Conservation (phyloP, 176 grass and related monocot species). For the Bothriochloa decipiens region DNA sequence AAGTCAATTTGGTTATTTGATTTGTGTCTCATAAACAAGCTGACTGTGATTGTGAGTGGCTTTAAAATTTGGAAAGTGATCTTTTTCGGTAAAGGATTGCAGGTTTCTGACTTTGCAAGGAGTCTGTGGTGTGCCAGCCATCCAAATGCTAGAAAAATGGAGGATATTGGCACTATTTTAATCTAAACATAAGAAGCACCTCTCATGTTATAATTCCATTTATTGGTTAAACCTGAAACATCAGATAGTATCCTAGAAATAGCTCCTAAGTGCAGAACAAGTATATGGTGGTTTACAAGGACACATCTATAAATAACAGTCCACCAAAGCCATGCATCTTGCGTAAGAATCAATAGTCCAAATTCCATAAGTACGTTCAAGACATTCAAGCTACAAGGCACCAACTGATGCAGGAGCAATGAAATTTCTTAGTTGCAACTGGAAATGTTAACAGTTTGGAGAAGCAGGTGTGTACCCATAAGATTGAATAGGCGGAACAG, state of each 20-base stretch:
- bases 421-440: not conserved
- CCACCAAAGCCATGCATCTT: not conserved
- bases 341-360: not conserved
- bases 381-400: not conserved
- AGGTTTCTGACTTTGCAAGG: not conserved
- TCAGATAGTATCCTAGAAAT: no score
- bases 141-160: constrained; percentile 5
- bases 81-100: not conserved
- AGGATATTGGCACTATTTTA: not conserved
- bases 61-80: not conserved
- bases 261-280: no score
- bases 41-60: not conserved
- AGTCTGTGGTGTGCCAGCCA: not conserved
- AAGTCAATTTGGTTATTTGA: not conserved
- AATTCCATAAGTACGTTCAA: not conserved
- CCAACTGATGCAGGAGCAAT: not conserved
- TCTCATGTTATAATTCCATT: not conserved
- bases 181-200: not conserved
- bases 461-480: constrained; percentile 62
- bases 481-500: constrained; percentile 91
- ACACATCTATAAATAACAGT: not conserved
- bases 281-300: not conserved
- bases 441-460: not conserved
- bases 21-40: not conserved
- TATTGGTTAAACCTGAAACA: not conserved